phyloP scores from a whole-genome alignment of 2,329 filamentous ascomycete genomes.

The Cladosporium sp. region DNA sequence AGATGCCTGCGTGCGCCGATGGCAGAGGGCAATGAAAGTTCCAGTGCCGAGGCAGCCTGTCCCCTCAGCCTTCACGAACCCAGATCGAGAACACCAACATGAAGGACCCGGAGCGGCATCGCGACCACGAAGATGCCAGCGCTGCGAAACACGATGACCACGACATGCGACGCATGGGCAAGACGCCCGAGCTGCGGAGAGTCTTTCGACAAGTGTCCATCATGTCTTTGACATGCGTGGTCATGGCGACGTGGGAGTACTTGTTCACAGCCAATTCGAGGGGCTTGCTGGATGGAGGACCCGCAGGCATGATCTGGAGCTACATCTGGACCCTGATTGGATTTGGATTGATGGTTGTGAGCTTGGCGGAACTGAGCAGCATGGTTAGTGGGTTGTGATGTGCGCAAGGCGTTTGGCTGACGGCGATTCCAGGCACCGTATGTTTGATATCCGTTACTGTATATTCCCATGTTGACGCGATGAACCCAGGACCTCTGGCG shows the following conservation, averaged over 20 bases:
- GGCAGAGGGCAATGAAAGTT: background rate
- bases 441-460: background rate
- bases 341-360: background rate
- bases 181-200: background rate
- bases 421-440: background rate
- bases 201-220: background rate
- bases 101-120: background rate
- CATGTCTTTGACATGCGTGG: background rate
- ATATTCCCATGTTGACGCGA: conserved; percentile 11
- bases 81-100: background rate
- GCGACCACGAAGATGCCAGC: background rate
- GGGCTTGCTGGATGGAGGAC: background rate
- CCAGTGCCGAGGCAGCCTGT: background rate
- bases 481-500: conserved; percentile 15
- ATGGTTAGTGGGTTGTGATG: background rate
- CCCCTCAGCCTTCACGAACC: background rate
- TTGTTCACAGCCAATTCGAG: background rate
- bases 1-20: background rate
- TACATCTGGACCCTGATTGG: background rate
- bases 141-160: background rate
- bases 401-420: background rate
- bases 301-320: background rate
- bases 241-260: conserved; percentile 4
- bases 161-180: conserved; percentile 4
- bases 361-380: conserved; percentile 4